Base-by-base conservation (phyloP, 1,284 basidiomycete genomes). In the Rhizoctonia solani region DNA sequence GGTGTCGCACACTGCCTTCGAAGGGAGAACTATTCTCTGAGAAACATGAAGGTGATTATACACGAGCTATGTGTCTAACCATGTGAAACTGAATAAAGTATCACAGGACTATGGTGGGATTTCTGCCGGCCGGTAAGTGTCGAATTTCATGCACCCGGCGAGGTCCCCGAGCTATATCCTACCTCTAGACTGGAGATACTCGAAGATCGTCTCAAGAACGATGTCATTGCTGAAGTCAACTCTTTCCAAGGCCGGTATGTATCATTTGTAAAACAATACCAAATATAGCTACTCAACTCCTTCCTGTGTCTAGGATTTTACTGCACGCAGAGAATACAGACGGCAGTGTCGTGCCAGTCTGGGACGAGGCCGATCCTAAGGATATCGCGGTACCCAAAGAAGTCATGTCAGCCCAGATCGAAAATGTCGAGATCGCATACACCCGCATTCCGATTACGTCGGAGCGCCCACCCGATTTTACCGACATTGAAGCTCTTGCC, bases 271-370 rank as follows among this genome's bases (percentile, higher is more conserved):
- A 13, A n/a, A 30, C 49, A 16, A 14, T 29, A 29, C 19, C n/a
- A 3, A n/a, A 16, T 30, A 29, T 47, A 23, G 27, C 9, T 46
- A 25, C 34, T 42, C 30, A 5, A 32, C 39, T 34, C 25, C 16
- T 25, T 34, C 50, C 21, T 65, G 21, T 37, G 27, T 56, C 44
- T 47, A 89, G 91, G 61, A 78, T 98, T 0, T 80, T 99, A 3
- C 81, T 99, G 27, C 97, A 99, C 74, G 90, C 92, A 0, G 97
- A 99, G 78, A 88, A 89, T 0, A 76, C 86, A 0, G 92, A 95
- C 72, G 95, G 97, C 1, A 85, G 90, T 2, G 91, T 99, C 11
- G 86, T 96, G 6, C 96, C 97, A 0, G 81, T 98, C 1, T 99
- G 97, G 97, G 96, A 98, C 77, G 92, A 94, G 72, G 92, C 92